phyloP scores from a whole-genome alignment of 1,284 basidiomycete genomes.

The Papiliotrema flavescens region DNA sequence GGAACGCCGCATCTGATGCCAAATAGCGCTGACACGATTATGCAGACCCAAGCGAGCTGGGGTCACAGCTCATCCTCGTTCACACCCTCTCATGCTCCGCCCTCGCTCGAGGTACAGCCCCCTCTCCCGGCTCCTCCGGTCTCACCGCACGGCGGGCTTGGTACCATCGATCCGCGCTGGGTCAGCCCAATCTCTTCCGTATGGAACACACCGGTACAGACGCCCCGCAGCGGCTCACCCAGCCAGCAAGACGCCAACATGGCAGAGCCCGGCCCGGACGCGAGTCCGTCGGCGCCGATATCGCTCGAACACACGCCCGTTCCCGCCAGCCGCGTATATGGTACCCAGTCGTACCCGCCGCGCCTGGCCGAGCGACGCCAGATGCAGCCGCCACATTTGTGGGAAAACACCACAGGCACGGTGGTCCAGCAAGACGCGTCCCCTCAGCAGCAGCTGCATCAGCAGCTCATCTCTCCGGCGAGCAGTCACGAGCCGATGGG shows the following conservation, averaged over 20 bases:
- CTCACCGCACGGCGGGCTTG: neutral
- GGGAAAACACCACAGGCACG: too few relatives aligned
- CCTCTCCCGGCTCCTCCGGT: neutral
- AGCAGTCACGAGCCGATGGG: too few relatives aligned
- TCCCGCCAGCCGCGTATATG: neutral
- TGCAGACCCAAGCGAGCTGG: too few relatives aligned
- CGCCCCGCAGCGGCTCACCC: neutral
- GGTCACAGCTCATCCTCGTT: too few relatives aligned
- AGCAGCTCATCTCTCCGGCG: too few relatives aligned
- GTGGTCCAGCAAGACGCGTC: too few relatives aligned
- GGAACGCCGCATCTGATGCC: neutral
- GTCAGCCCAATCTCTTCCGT: constrained; percentile 1
- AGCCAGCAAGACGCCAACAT: neutral
- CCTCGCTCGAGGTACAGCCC: neutral
- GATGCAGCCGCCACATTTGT: neutral
- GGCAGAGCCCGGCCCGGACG: neutral
- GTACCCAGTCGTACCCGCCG: constrained; percentile 3
- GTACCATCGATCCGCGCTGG: constrained; percentile 7
- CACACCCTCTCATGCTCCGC: neutral
- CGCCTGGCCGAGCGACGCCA: neutral
- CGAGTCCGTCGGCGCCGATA: neutral
- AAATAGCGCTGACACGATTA: neutral
- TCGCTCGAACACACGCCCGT: neutral
- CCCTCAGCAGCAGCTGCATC: too few relatives aligned
- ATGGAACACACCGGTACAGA: neutral